Evolutionary conservation across 371 early-diverging fungal genomes (phyloP).

Genomic region (Ecytonucleospora hepatopenaei): DNA sequence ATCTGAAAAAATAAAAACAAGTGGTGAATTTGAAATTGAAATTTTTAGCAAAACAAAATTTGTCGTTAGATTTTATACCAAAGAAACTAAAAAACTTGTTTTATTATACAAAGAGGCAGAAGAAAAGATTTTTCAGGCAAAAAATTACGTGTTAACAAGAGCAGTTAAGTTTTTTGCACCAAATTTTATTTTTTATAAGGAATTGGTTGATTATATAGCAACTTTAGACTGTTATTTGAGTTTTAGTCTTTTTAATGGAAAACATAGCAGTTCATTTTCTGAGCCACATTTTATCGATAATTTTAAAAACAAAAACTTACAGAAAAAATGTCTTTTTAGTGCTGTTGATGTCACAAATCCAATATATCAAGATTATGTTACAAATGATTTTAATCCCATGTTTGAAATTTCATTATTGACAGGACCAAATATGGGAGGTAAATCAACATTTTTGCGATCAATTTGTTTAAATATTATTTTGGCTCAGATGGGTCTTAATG

Average conservation of each 20-base stretch:
- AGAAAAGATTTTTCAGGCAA: constrained; percentile 62
- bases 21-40: constrained; percentile 68
- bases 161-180: constrained; percentile 23
- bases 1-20: constrained; percentile 18
- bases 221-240: constrained; percentile 77
- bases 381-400: constrained; percentile 63
- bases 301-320: background rate
- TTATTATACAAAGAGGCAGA: constrained; percentile 65
- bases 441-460: constrained; percentile 66
- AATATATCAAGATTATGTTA: constrained; percentile 66
- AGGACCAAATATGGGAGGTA: constrained; percentile 91
- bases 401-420: constrained; percentile 78
- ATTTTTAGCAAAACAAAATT: constrained; percentile 62
- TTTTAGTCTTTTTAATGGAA: constrained; percentile 65
- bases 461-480: constrained; percentile 86
- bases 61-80: constrained; percentile 72
- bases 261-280: background rate
- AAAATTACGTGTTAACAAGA: constrained; percentile 25
- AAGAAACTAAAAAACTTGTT: constrained; percentile 62
- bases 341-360: constrained; percentile 39
- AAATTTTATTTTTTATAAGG: constrained; percentile 57
- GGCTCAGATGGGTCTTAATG: constrained; percentile 90
- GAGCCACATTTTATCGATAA: constrained; percentile 8
- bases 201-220: constrained; percentile 64
- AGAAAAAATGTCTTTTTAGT: constrained; percentile 2